Evolutionary conservation across 257 asterid species (phyloP), one percentile per base, ranked within the genome.

Genomic region (Primulina huaijiensis): DNA sequence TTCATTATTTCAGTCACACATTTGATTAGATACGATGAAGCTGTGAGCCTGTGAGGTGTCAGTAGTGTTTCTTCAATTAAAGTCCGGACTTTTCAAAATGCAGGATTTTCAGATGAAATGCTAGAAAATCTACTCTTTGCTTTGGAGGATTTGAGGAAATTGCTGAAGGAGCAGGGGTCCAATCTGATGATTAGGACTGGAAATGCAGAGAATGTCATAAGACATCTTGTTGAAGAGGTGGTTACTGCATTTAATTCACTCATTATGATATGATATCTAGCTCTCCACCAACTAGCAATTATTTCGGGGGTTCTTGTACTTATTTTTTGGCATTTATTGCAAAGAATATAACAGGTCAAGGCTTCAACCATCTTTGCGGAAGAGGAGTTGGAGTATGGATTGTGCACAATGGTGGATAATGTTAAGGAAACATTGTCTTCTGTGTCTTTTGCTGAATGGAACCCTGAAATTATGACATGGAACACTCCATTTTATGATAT

Each of bases 131-230:
- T 89, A 72, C 88, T 92, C 69, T 80, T 81, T 37, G 90, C 96
- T 43, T 73, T 92, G 85, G 86, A 85, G 72, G 98, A 92, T 81
- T 80, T 92, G 57, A 85, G 85, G 82, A 81, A 81, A 71, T 81
- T 83, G 78, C 86, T 92, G 37, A 86, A 78, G 79, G 83, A 80
- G 74, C 87, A 80, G 78, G 96, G 96, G 9, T 85, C 90, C 76
- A 81, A 92, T 88, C 79, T 89, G 80, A 86, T 92, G 96, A 76
- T 92, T 86, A 85, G 92, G 84, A 84, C 82, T 62, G 94, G 95
- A 76, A 84, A 53, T 67, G 89, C 96, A 25, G 96, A 89, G 76
- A 81, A 59, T 76, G 89, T 86, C 81, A 77, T 89, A 67, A 64
- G 73, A 71, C 76, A 76, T 62, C 85, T 89, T 70, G 83, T 79